A percentile compares a stretch with the other conserved stretches of the same genome.
These are phyloP conservation scores for Rasamsonia emersonii DNA, from an alignment of 2,329 filamentous ascomycete genomes.

Conservation along the genomic window DNA sequence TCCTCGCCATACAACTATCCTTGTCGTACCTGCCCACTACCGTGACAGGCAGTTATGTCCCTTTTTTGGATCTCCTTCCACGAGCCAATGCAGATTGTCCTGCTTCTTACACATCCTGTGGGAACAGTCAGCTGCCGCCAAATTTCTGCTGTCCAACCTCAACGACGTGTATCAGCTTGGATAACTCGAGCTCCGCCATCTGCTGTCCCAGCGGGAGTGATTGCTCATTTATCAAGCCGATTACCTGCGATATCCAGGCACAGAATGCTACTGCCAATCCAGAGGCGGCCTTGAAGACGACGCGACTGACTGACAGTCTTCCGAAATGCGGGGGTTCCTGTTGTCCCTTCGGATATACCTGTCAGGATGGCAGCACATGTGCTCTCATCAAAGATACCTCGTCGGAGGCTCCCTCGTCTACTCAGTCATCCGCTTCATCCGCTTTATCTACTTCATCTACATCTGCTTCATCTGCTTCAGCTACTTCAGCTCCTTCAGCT, in stretches of 20 bases:
- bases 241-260: constrained; percentile 34
- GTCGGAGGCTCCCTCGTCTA: constrained; percentile 14
- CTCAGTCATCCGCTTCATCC: constrained; percentile 12
- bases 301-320: constrained; percentile 30
- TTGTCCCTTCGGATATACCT: constrained; percentile 42
- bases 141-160: constrained; percentile 37
- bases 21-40: constrained; percentile 9
- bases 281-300: constrained; percentile 33
- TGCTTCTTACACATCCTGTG: constrained; percentile 26
- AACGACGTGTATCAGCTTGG: constrained; percentile 34
- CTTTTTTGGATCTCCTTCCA: constrained; percentile 13
- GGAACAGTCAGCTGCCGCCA: constrained; percentile 27
- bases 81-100: constrained; percentile 23
- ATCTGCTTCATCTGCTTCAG: constrained; percentile 11
- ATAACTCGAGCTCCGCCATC: constrained; percentile 33
- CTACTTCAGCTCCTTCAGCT: constrained; percentile 12
- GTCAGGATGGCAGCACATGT: constrained; percentile 23
- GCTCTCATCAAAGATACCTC: constrained; percentile 18
- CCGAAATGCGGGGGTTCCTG: constrained; percentile 34
- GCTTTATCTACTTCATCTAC: constrained; percentile 14
- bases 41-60: constrained; percentile 14
- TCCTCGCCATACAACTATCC: constrained; percentile 6
- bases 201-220: constrained; percentile 37
- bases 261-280: constrained; percentile 34
- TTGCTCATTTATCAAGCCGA: constrained; percentile 34